Base-by-base conservation (phyloP, 352 stramenopile genomes). In the Blastocystis sp. region DNA sequence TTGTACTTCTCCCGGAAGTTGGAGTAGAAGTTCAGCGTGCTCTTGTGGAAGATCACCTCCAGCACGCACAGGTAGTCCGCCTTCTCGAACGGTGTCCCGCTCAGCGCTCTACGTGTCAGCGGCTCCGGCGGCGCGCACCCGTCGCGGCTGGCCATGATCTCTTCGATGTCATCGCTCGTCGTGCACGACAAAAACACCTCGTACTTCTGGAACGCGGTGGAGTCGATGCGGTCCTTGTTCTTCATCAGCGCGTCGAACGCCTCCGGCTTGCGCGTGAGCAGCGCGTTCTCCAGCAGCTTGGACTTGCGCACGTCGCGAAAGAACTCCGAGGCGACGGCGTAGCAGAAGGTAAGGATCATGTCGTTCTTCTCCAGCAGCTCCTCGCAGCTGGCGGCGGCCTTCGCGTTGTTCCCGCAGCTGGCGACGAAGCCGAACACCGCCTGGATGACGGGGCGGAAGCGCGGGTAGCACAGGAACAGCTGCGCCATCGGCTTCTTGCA, bases 11-110 rank as follows among this genome's bases (percentile, higher is more conserved):
- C 74, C 3, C 65, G 40, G 24, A 57, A 69, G 28, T 84, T 69
- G n/a, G 45, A 43, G 34, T 69, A 84, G 54, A 84, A 84, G 60
- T 69, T 69, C 21, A 84, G 60, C 14, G 69, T 45, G 17, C n/a
- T 38, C 54, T 84, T 84, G 21, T 57, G n/a, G 54, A 52, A 28
- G 52, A 84, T 45, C 45, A 84, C 48, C 6, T 57, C 48, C 48
- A 57, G 0, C 48, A 57, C 48, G 48, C 48, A 57, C 6, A 57
- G 6, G 48, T 57, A 57, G 14, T 57, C 48, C 6, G 48, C 14
- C 6, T 57, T 7, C 48, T 57, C 14, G 48, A 57, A 57, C 48
- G 48, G 48, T 14, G 48, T 17, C 6, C 6, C 14, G 14, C 48
- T 57, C 48, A 57, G 48, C 14, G 6, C 48, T 17, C 48, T 57